Evolutionary conservation across 2,329 filamentous ascomycete genomes (phyloP).

Genomic region (Trichoderma koningiopsis): DNA sequence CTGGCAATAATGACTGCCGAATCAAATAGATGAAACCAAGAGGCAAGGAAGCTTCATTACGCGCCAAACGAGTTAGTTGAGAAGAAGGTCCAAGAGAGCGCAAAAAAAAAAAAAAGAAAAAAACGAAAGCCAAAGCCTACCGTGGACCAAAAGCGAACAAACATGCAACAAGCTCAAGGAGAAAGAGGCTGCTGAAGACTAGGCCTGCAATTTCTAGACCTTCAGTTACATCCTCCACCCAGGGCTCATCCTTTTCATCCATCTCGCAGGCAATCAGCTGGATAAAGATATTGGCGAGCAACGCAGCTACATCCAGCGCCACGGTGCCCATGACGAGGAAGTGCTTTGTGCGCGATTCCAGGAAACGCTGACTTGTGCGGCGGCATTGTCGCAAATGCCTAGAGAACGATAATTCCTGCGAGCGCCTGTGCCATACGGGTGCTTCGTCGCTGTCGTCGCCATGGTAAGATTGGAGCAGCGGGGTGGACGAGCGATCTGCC

Average conservation of each 20-base stretch:
- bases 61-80: conserved; percentile 1
- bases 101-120: neutral
- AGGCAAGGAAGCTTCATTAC: conserved; percentile 53
- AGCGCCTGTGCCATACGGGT: neutral
- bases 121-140: conserved; percentile 44
- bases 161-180: conserved; percentile 61
- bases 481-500: conserved; percentile 19
- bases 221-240: conserved; percentile 44
- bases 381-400: conserved; percentile 16
- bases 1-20: conserved; percentile 62
- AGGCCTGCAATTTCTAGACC: conserved; percentile 55
- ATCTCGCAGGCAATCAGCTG: conserved; percentile 53
- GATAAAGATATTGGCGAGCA: conserved; percentile 52
- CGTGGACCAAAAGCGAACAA: conserved; percentile 62
- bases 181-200: conserved; percentile 64
- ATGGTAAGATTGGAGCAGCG: conserved; percentile 15
- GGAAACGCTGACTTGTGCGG: conserved; percentile 29
- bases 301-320: conserved; percentile 48
- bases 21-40: conserved; percentile 66
- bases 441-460: conserved; percentile 11
- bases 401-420: neutral
- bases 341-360: conserved; percentile 47
- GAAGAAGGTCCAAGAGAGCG: too few species aligned
- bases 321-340: conserved; percentile 49
- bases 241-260: conserved; percentile 42